These are phyloP conservation scores for Salix suchowensis DNA, from an alignment of 345 rosid genomes.

Conservation along the genomic window DNA sequence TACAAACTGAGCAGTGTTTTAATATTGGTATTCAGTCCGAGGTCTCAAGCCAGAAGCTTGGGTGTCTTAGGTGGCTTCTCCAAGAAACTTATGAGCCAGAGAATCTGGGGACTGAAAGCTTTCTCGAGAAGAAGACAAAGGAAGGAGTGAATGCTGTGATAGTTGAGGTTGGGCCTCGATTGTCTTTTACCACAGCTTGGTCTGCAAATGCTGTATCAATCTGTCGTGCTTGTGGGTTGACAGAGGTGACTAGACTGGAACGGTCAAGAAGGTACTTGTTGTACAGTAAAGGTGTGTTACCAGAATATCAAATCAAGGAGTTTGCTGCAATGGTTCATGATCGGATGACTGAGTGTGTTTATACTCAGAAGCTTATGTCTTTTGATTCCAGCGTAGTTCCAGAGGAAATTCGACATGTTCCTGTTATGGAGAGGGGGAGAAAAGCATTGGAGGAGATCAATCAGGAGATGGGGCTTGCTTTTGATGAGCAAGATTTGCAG, in stretches of 20 bases:
- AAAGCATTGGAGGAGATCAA: constrained; percentile 85
- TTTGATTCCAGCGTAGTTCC: constrained; percentile 67
- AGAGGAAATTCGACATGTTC: constrained; percentile 64
- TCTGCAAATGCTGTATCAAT: constrained; percentile 88
- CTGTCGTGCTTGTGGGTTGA: constrained; percentile 70
- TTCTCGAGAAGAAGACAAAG: constrained; percentile 68
- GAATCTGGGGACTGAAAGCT: constrained; percentile 65
- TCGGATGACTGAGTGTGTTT: constrained; percentile 86
- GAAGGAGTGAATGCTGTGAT: constrained; percentile 53
- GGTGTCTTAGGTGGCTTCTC: constrained; percentile 71
- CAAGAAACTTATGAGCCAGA: constrained; percentile 90
- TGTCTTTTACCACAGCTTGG: constrained; percentile 95
- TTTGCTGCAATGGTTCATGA: constrained; percentile 85
- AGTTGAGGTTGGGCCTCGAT: constrained; percentile 80
- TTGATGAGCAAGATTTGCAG: constrained; percentile 91
- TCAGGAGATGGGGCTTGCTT: constrained; percentile 86
- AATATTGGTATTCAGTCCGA: constrained; percentile 54
- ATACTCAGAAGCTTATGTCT: constrained; percentile 50
- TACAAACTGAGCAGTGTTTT: constrained; percentile 82
- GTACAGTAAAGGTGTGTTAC: constrained; percentile 51
- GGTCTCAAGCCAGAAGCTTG: constrained; percentile 47
- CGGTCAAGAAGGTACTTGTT: constrained; percentile 80
- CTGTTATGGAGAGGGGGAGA: constrained; percentile 83
- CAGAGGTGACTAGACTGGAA: constrained; percentile 73
- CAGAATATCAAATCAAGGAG: constrained; percentile 48